Conservation (phyloP, 192 early-diverging fungal species). For the Coemansia sp. region DNA sequence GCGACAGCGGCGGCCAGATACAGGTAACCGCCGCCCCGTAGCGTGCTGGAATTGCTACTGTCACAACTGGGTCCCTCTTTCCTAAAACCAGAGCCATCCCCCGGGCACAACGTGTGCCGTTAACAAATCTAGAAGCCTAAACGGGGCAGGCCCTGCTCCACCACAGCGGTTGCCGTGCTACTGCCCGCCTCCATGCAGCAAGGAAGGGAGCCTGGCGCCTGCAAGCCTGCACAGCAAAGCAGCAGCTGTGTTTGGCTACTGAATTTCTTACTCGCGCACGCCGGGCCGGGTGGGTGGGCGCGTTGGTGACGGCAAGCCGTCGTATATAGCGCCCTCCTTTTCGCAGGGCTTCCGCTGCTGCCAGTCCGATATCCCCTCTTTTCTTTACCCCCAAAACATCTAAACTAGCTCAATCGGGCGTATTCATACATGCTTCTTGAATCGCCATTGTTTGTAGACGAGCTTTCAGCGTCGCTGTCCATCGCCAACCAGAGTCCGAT, state of each 20-base stretch:
- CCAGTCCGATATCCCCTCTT: not conserved
- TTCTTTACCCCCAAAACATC: not conserved
- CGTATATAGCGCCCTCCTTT: not conserved
- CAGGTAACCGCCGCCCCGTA: conserved; percentile 4
- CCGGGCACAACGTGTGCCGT: too few species aligned
- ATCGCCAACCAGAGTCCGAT: conserved; percentile 5
- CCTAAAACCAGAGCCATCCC: not conserved
- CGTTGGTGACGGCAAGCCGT: not conserved
- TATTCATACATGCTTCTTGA: conserved; percentile 9
- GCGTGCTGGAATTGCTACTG: conserved; percentile 2
- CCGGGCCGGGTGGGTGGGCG: not conserved
- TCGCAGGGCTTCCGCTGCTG: not conserved
- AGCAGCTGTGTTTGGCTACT: conserved; percentile 1
- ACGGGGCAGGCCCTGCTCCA: not conserved
- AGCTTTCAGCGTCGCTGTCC: conserved; percentile 7
- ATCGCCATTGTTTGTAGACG: conserved; percentile 14
- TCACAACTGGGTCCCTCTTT: not conserved
- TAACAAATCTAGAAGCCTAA: not conserved
- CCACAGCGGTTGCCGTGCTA: not conserved
- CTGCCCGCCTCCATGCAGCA: conserved; percentile 2
- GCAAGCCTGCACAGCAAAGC: conserved; percentile 1
- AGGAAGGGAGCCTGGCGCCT: not conserved
- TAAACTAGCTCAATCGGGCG: too few species aligned
- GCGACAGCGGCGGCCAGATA: conserved; percentile 5
- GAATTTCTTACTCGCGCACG: not conserved